These are phyloP conservation scores for Phytophthora uliginosa DNA, from an alignment of 352 stramenopile genomes.

Conservation along the genomic window DNA sequence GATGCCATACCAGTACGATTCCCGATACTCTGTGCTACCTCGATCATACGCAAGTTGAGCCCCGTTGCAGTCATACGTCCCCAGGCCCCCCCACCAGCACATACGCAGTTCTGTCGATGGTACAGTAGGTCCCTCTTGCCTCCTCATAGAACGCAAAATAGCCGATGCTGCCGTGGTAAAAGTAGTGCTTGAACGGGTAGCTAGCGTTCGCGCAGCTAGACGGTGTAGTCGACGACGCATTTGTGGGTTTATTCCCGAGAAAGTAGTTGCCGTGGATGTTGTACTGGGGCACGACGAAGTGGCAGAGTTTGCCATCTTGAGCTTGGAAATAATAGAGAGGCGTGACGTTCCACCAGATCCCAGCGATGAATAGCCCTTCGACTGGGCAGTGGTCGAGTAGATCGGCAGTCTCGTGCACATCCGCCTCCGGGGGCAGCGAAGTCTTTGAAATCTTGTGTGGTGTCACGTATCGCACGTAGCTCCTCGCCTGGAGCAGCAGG, in stretches of 20 bases:
- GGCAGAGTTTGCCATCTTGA: conserved; percentile 24
- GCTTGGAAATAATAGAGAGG: conserved; percentile 23
- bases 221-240: conserved; percentile 19
- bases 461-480: conserved; percentile 36
- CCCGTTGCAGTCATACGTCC: conserved; percentile 42
- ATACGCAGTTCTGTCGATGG: conserved; percentile 37
- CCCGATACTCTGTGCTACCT: conserved; percentile 27
- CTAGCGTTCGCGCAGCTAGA: conserved; percentile 23
- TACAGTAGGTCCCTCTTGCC: conserved; percentile 35
- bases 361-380: conserved; percentile 37
- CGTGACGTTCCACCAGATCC: conserved; percentile 45
- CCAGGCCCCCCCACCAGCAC: conserved; percentile 32
- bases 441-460: conserved; percentile 42
- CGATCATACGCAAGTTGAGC: conserved; percentile 21
- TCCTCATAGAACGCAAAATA: conserved; percentile 46
- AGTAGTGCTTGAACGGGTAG: conserved; percentile 38
- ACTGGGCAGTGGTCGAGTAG: conserved; percentile 31
- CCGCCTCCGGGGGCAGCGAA: conserved; percentile 6
- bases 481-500: conserved; percentile 47
- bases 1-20: conserved; percentile 41
- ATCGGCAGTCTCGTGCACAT: conserved; percentile 6
- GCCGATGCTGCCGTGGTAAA: conserved; percentile 40
- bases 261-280: conserved; percentile 43
- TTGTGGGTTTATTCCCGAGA: conserved; percentile 24
- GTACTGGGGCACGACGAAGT: conserved; percentile 43